Evolutionary conservation across 2,329 filamentous ascomycete species (phyloP).

Genomic region (Chalaropsis ovoidea): DNA sequence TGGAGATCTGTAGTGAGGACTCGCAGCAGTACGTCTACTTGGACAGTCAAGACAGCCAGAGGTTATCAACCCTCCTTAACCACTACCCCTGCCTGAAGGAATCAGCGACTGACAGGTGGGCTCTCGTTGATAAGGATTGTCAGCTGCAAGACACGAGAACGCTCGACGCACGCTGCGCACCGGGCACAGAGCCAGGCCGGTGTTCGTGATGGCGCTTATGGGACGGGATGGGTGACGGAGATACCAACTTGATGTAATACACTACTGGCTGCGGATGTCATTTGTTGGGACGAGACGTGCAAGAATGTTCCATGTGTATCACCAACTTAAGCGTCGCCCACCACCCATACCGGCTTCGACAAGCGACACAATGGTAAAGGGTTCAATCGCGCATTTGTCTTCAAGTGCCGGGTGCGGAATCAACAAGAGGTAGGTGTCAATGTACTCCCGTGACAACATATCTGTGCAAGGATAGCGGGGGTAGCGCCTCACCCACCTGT

Average conservation of each 20-base stretch:
- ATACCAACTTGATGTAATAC: neutral
- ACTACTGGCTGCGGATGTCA: too few relatives aligned
- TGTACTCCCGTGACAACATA: constrained; percentile 8
- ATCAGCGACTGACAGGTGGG: constrained; percentile 1
- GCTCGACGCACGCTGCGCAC: neutral
- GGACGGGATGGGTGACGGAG: too few relatives aligned
- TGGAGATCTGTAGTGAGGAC: neutral
- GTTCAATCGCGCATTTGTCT: neutral
- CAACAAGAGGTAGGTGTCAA: neutral
- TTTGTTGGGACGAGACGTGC: too few relatives aligned
- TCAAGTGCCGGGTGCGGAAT: constrained; percentile 16
- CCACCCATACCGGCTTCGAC: too few relatives aligned
- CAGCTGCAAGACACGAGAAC: neutral
- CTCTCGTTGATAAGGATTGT: constrained; percentile 9
- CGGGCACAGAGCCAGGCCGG: neutral
- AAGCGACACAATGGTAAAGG: neutral
- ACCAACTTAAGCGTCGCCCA: too few relatives aligned
- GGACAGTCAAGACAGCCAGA: neutral
- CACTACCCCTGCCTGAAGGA: constrained; percentile 2
- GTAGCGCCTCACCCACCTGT: neutral
- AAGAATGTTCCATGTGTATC: too few relatives aligned
- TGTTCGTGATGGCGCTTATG: neutral
- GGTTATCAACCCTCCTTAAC: neutral
- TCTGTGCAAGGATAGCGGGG: neutral
- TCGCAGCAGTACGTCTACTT: neutral